These are phyloP conservation scores for Ceratocystis diversiconidia DNA, from an alignment of 2,329 filamentous ascomycete genomes.

Conservation along the genomic window DNA sequence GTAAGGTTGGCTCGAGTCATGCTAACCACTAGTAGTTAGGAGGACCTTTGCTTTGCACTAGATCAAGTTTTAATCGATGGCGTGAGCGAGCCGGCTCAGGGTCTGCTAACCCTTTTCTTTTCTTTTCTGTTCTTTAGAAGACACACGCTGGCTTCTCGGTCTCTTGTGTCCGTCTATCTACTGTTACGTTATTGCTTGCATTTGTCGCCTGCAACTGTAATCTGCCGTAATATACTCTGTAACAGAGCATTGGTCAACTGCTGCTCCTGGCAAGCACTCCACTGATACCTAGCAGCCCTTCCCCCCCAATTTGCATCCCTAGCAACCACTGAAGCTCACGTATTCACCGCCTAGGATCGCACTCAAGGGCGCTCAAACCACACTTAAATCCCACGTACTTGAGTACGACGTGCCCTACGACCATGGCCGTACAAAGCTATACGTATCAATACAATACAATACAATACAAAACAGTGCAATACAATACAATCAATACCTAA, in stretches of 20 bases:
- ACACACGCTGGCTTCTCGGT: too few species aligned
- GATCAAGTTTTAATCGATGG: too few species aligned
- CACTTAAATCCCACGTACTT: not conserved
- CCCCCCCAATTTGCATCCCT: not conserved
- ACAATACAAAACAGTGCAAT: too few species aligned
- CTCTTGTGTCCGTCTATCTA: too few species aligned
- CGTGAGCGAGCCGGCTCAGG: too few species aligned
- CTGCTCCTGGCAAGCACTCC: not conserved
- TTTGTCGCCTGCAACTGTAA: not conserved
- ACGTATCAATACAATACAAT: not conserved
- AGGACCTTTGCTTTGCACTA: too few species aligned
- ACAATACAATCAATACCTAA: not conserved
- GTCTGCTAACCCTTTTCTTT: too few species aligned
- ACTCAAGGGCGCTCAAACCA: not conserved
- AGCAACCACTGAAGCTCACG: not conserved
- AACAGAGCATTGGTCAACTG: not conserved
- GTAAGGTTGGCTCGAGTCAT: not conserved
- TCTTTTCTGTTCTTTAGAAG: too few species aligned
- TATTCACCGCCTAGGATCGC: not conserved
- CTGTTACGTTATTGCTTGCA: too few species aligned
- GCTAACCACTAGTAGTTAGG: not conserved
- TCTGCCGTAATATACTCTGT: conserved; percentile 3
- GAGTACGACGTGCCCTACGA: not conserved
- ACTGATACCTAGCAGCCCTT: too few species aligned
- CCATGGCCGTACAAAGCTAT: not conserved